A percentile compares a stretch with the other conserved stretches of the same genome.
phyloP scores from a whole-genome alignment of 1,284 basidiomycete genomes.

The Gymnopus androsaceus region DNA sequence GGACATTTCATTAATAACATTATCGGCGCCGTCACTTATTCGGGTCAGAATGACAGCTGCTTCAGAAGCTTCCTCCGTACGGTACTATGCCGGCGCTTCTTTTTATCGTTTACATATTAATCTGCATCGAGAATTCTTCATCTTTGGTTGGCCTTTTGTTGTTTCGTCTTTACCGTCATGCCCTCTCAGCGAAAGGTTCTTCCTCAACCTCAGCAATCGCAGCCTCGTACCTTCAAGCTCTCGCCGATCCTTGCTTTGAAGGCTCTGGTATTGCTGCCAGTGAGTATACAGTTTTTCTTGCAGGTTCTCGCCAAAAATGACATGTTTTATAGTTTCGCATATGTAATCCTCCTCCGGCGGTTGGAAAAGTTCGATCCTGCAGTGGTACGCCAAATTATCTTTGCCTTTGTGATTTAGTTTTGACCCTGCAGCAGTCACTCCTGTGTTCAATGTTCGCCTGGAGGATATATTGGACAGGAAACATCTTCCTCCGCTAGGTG shows the following conservation, averaged over 20 bases:
- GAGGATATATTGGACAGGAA: constrained; percentile 71
- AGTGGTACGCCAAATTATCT: constrained; percentile 36
- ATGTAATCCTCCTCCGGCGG: constrained; percentile 67
- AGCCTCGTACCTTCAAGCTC: constrained; percentile 51
- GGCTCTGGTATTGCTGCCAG: constrained; percentile 53
- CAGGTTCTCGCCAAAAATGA: background rate
- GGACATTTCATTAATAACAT: too few species aligned
- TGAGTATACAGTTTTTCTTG: constrained; percentile 28
- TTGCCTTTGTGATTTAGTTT: background rate
- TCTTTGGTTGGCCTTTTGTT: constrained; percentile 1
- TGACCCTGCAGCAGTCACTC: constrained; percentile 44
- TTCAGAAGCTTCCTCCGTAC: background rate
- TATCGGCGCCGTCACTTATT: too few species aligned
- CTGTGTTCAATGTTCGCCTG: constrained; percentile 59
- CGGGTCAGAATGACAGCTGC: constrained; percentile 3
- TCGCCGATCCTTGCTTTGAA: too few species aligned
- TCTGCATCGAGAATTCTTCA: background rate
- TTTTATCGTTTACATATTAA: constrained; percentile 4
- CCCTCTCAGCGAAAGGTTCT: constrained; percentile 16
- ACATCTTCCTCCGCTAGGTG: constrained; percentile 70
- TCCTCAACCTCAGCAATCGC: constrained; percentile 26
- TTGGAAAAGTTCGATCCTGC: constrained; percentile 65
- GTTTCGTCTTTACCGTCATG: constrained; percentile 12
- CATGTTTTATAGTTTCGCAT: constrained; percentile 50
- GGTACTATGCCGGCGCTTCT: constrained; percentile 1